Base-by-base conservation (phyloP, 2,329 filamentous ascomycete species). In the Hyphodiscus sp. region DNA sequence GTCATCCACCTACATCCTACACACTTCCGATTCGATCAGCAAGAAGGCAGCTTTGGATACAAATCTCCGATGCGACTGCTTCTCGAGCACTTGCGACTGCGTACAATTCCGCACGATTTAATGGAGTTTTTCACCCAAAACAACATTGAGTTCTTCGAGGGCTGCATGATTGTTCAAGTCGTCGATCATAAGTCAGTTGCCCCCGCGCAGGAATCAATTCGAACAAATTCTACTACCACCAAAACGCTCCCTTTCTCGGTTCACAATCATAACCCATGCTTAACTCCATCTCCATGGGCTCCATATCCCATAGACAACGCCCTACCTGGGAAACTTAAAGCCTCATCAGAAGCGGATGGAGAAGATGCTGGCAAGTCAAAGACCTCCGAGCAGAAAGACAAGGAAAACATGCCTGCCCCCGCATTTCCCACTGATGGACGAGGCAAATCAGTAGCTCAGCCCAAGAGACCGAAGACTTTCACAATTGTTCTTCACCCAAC, bases 91-190 rank as follows among this genome's bases (percentile, higher is more conserved):
- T 70, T 97, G 45, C 80, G 80, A 60, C 76, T 74, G 43, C 82
- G 86, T 53, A 95, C 89, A 0, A 77, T 99, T 38, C 94, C 94
- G 1, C 91, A 96, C 70, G 91, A 96, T 62, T 82, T 97, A 67
- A 74, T 97, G 11, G 83, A 87, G 47, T 86, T 92, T 61, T 81
- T 99, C 51, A 76, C 77, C 18, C 11, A 41, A 45, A 47, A 20
- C 13, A 82, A 83, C 19, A 86, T 96, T 15, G 78, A 79, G 10
- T 97, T 96, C 67, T 99, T 97, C 68, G 91, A 97, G 69, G 91
- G 88, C 30, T 96, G 92, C 66, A 79, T 99, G 53, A 97, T 99
- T 61, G 91, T 99, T 38, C 86, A 95, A 69, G 76, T 97, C n/a
- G 82, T 95, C 64, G 89, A 97, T 68, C 89, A 96, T 73, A 89